A percentile compares a stretch with the other conserved stretches of the same genome.
Conservation (phyloP, 2,329 filamentous ascomycete genomes). For the Helicocarpus griseus region DNA sequence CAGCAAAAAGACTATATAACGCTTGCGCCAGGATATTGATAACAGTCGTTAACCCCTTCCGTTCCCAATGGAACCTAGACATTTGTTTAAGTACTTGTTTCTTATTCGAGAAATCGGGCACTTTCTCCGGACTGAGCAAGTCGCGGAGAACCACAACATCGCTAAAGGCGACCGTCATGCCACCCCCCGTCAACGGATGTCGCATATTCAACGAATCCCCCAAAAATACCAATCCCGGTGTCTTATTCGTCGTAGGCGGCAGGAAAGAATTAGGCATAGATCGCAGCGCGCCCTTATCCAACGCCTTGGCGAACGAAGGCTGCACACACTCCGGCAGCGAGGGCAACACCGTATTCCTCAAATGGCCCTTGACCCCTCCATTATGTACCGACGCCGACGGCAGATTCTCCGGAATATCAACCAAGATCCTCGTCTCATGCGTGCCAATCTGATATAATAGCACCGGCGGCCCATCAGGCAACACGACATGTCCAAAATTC, state of each 20-base stretch:
- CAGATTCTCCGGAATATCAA: slow-evolving; percentile 74
- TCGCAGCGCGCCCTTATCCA: slow-evolving; percentile 69
- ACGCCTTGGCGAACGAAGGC: slow-evolving; percentile 63
- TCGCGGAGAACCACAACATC: slow-evolving; percentile 72
- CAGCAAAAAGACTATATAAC: slow-evolving; percentile 83
- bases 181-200: slow-evolving; percentile 92
- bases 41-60: slow-evolving; percentile 72
- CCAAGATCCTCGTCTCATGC: slow-evolving; percentile 80
- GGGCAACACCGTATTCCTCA: slow-evolving; percentile 70
- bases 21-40: slow-evolving; percentile 98
- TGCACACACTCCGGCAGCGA: slow-evolving; percentile 62
- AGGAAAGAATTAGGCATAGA: slow-evolving; percentile 97
- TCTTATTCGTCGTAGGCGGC: slow-evolving; percentile 63
- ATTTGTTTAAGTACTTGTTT: slow-evolving; percentile 58
- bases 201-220: slow-evolving; percentile 99
- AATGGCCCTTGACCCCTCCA: slow-evolving; percentile 78
- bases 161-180: slow-evolving; percentile 96
- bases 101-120: slow-evolving; percentile 62
- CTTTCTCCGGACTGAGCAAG: slow-evolving; percentile 57
- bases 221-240: slow-evolving; percentile 66
- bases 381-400: slow-evolving; percentile 61
- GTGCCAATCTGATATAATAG: slow-evolving; percentile 96
- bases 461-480: slow-evolving; percentile 67
- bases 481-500: slow-evolving; percentile 76
- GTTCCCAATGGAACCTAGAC: slow-evolving; percentile 70